phyloP scores from a whole-genome alignment of 805 yeast genomes.

The Candida endomychidarum region DNA sequence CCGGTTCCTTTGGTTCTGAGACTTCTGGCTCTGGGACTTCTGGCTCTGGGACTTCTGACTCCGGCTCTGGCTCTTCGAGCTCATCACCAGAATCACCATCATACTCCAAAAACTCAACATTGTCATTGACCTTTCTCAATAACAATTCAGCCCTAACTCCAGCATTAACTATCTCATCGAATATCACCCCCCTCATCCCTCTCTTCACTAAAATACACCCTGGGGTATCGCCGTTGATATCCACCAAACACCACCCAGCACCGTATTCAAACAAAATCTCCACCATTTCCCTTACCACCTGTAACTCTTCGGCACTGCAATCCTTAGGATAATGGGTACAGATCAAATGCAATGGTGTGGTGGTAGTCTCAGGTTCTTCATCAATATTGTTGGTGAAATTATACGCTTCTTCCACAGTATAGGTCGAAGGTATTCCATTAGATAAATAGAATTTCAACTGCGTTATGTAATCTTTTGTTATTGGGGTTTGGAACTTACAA shows the following conservation, averaged over 20 bases:
- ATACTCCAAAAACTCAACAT: constrained; percentile 55
- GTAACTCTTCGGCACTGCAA: constrained; percentile 39
- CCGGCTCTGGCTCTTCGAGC: constrained; percentile 18
- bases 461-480: constrained; percentile 44
- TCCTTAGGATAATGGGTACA: constrained; percentile 55
- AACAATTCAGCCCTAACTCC: constrained; percentile 89
- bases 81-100: constrained; percentile 20
- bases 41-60: constrained; percentile 4
- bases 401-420: constrained; percentile 74
- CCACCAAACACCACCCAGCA: constrained; percentile 87
- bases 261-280: constrained; percentile 75
- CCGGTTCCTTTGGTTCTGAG: constrained; percentile 14
- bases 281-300: constrained; percentile 53
- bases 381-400: constrained; percentile 49
- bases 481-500: constrained; percentile 52
- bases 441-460: constrained; percentile 48
- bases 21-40: neutral
- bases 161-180: constrained; percentile 65
- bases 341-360: constrained; percentile 78
- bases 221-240: constrained; percentile 71
- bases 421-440: constrained; percentile 78
- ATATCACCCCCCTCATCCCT: constrained; percentile 40
- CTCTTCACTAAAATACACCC: constrained; percentile 74
- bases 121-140: constrained; percentile 66
- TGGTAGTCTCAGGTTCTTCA: constrained; percentile 51